Base-by-base conservation (phyloP, 2,329 filamentous ascomycete genomes). In the Clarireedia hainanense region DNA sequence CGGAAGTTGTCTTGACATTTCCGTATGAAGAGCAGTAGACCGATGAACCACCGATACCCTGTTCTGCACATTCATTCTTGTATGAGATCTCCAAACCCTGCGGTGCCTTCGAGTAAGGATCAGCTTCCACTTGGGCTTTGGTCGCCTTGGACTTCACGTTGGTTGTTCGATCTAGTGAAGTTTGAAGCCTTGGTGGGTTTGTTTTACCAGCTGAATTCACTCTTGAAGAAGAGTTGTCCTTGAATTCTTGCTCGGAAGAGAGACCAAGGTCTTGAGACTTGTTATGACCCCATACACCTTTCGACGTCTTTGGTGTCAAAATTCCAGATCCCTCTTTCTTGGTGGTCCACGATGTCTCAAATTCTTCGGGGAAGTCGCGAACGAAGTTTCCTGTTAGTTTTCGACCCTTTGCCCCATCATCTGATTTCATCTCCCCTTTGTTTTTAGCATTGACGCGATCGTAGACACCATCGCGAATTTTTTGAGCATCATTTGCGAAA, bases 351-450 rank as follows among this genome's bases (percentile, higher is more conserved):
- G 72, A 71, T 5, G 65, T 64, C 0, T 71, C 61, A 54, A 78
- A 79, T 3, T 80, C 77, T 57, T 80, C 76, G 0, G 77, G 76
- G 57, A 80, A 80, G 63, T 80, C 78, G 34, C 73, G 74, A 7
- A 68, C 67, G 58, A 74, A 80, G 59, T 75, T 77, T 4, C 77
- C 78, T 7, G 75, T 78, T 49, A 80, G 56, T 9, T 57, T 63
- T 14, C 47, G 53, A 15, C 26, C 24, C 30, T 37, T 47, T 14
- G 24, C 14, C 1, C n/a, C 14, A 40, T 46, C 53, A 34, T 3
- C 4, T 4, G 10, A 12, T 3, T 9, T 40, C 47, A 12, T 20
- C 15, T 17, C 53, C 57, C 23, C 60, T 56, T 64, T 57, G 23
- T 60, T 50, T 36, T 58, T 61, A 10, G 57, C 51, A 48, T 61